These are phyloP conservation scores for Exophiala calicioides DNA, from an alignment of 2,329 filamentous ascomycete genomes.

Conservation along the genomic window DNA sequence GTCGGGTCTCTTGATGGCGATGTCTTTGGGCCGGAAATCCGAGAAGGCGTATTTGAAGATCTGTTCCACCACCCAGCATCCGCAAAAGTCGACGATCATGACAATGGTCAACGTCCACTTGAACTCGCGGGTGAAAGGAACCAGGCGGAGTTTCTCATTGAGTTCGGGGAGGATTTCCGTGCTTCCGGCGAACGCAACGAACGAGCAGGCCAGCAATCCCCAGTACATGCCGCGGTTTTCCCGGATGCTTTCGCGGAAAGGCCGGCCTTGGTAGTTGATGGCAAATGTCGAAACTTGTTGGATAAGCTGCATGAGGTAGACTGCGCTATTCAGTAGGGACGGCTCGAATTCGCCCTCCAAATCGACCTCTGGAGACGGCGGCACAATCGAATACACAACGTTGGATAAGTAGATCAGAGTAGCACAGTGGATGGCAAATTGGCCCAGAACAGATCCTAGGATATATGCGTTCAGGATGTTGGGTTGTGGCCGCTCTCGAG, in stretches of 20 bases:
- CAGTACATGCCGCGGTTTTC: conserved; percentile 99
- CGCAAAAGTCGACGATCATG: conserved; percentile 85
- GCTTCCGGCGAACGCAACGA: conserved; percentile 88
- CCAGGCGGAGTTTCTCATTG: conserved; percentile 88
- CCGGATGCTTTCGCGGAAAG: conserved; percentile 92
- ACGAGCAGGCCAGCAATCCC: conserved; percentile 86
- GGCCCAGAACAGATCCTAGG: conserved; percentile 93
- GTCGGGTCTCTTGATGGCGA: conserved; percentile 80
- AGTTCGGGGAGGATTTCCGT: conserved; percentile 95
- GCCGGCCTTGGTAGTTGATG: conserved; percentile 98
- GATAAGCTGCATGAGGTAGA: conserved; percentile 96
- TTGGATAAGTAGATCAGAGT: conserved; percentile 93
- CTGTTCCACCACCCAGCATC: conserved; percentile 86
- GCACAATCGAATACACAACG: conserved; percentile 81
- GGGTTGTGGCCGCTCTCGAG: conserved; percentile 94
- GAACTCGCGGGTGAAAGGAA: conserved; percentile 86
- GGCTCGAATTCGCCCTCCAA: conserved; percentile 93
- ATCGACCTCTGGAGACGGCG: conserved; percentile 69
- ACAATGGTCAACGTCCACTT: conserved; percentile 78
- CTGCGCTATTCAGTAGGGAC: conserved; percentile 91
- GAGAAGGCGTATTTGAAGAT: conserved; percentile 81
- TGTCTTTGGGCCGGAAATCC: conserved; percentile 91
- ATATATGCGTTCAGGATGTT: conserved; percentile 99
- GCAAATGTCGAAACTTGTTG: conserved; percentile 99
- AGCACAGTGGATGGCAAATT: conserved; percentile 92